Evolutionary conservation across 495 filamentous ascomycete genomes (phyloP), one percentile per base, ranked within the genome.

Genomic region (Penicillium desertorum): DNA sequence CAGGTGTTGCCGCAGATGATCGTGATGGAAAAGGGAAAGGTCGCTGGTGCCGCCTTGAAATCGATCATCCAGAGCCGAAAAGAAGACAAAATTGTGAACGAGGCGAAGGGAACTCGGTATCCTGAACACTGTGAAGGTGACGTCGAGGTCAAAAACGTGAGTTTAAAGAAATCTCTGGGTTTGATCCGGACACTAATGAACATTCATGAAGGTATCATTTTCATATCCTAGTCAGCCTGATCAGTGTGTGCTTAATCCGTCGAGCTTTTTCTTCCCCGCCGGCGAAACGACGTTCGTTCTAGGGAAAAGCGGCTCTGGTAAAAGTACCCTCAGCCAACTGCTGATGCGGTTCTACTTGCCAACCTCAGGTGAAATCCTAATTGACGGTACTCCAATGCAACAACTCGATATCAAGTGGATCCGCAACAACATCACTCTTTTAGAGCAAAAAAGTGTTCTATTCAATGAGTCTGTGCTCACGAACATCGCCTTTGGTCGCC

Each of bases 271-370:
- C 59, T 96, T 98, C 58, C 82, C 83, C 2, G 77, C 88, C 0
- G 85, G 88, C 0, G 75, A 88, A 63, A 86, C 88, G 5, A 91
- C 84, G 4, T 98, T 95, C 60, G 77, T 98, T 7, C 81, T 97
- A 52, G 94, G 94, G 2, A 80, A 79, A 52, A 96, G 91, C 61
- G 94, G 94, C 2, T 96, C 91, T 12, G 94, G 94, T 0, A 98
- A 98, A 68, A 96, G 90, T 64, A 98, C 94, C 0, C 65, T 98
- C 9, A 85, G 86, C 2, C 91, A 90, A 63, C 72, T 98, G 2
- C 75, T 98, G 2, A 72, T 91, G 49, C 80, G 85, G 30, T 89
- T 92, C 64, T 96, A 96, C 63, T 71, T 81, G 10, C 84, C 89
- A 2, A 71, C 69, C 0, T 71, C 74, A 0, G 94, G 94, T 0